Base-by-base conservation (phyloP, 352 stramenopile species). In the Globisporangium solare region DNA sequence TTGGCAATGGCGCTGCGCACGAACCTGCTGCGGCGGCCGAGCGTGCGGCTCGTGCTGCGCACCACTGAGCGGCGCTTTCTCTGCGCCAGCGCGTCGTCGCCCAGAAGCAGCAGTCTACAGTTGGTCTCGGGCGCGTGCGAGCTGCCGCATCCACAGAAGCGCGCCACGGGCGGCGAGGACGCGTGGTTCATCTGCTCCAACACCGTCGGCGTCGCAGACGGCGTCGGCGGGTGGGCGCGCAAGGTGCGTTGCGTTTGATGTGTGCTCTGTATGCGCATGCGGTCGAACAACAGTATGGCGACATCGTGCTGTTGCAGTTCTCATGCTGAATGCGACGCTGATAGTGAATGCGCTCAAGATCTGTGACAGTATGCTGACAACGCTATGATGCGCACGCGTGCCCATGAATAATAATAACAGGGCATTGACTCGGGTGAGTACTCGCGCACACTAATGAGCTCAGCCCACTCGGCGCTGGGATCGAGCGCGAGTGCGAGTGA, bases 401-500 rank as follows among this genome's bases (percentile, higher is more conserved):
- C 10, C 24, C 24, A 35, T 35, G 27, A 35, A 35, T 35, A 6
- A 35, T 35, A 6, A 35, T 35, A 35, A 32, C 27, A 91, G 81
- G 87, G 86, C 21, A 79, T 96, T 43, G 87, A 96, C 62, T 86
- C 87, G 54, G 87, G 87, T 24, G 86, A 91, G 58, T 96, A 95
- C 70, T 92, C 84, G 45, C 87, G 87, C 31, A 86, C 68, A 51
- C 74, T 95, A 22, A 94, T 92, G 79, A 76, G 64, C 45, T 77
- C 74, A 13, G 79, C 71, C 20, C 61, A 70, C 43, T 63, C 60
- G 4, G 74, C 66, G 24, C 50, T 74, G 6, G 65, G 45, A 14
- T 51, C 54, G 47, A 17, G 61, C 18, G 47, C 63, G 0, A 60
- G 53, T 24, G 53, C 54, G 20, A 52, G 65, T n/a, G 63, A 56